Base-by-base conservation (phyloP, 2,329 filamentous ascomycete species). In the Thyridium curvatum region DNA sequence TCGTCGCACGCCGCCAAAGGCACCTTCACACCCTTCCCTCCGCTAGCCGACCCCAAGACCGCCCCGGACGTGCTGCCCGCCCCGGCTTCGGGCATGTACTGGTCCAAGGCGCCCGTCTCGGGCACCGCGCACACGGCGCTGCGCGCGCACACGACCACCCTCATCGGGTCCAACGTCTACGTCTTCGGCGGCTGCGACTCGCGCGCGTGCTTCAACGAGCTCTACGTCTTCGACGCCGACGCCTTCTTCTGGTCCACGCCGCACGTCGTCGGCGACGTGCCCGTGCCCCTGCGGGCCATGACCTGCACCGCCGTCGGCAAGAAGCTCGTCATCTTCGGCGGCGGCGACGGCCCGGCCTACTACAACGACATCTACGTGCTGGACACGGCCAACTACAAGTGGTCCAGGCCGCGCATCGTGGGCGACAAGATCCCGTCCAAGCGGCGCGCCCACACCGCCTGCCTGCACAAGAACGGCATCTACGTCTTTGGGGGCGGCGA, bases 401-500 rank as follows among this genome's bases (percentile, higher is more conserved):
- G 80, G 79, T 73, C 71, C 31, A 74, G 72, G 44, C 79, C 81
- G 32, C 69, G 70, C 32, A 75, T 84, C 33, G 52, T 73, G 17
- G 75, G 78, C 26, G 77, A 80, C 45, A 65, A 65, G 40, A 55
- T 68, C 17, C 81, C 81, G 1, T 79, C 74, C 41, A 76, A 77
- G 47, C 68, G 81, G 16, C 66, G 81, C 37, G 81, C 81, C 4
- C 81, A 85, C 54, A 84, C 81, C 3, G 79, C 81, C n/a, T 84
- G 81, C 48, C 61, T 84, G 15, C 82, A 84, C 61, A 80, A 81
- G 56, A 83, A 78, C 48, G 80, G 81, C 18, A 77, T 85, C 47
- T 84, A 84, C 54, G 65, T 85, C n/a, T 85, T 85, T 53, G 81
- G 81, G 21, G 81, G 81, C 35, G 81, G 81, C 31, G 81, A 85